These are phyloP conservation scores for Xylariaceae sp. DNA, from an alignment of 2,329 filamentous ascomycete species.

Conservation along the genomic window DNA sequence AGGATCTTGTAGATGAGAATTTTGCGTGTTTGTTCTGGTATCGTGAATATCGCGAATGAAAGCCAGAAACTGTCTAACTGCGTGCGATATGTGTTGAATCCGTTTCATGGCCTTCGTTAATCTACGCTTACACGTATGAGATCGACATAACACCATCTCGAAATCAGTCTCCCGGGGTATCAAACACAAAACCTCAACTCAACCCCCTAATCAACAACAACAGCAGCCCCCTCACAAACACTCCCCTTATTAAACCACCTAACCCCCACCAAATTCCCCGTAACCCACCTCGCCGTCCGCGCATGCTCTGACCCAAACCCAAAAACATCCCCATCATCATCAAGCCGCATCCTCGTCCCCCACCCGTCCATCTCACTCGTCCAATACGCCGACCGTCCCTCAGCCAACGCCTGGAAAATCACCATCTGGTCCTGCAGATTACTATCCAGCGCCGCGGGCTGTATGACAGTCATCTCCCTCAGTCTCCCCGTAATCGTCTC, in stretches of 20 bases:
- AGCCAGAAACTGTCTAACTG: too few species aligned
- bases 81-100: too few species aligned
- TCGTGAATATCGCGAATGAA: too few species aligned
- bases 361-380: conserved; percentile 22
- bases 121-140: too few species aligned
- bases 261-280: conserved; percentile 42
- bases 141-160: too few species aligned
- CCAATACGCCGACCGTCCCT: conserved; percentile 46
- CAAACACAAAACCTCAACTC: conserved; percentile 7
- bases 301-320: conserved; percentile 53
- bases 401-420: conserved; percentile 54
- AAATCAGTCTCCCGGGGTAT: too few species aligned
- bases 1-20: too few species aligned
- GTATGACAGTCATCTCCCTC: conserved; percentile 39
- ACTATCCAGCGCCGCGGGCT: conserved; percentile 47
- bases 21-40: too few species aligned
- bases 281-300: conserved; percentile 57
- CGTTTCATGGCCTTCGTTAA: too few species aligned
- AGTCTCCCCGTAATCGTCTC: conserved; percentile 43
- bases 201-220: conserved; percentile 1
- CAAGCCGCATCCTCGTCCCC: conserved; percentile 32
- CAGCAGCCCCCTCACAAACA: conserved; percentile 34
- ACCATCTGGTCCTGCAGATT: conserved; percentile 58
- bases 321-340: conserved; percentile 47
- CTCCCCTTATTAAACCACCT: conserved; percentile 49